Base-by-base conservation (phyloP, 2,329 filamentous ascomycete genomes). In the Neophaeococcomyces mojaviensis region DNA sequence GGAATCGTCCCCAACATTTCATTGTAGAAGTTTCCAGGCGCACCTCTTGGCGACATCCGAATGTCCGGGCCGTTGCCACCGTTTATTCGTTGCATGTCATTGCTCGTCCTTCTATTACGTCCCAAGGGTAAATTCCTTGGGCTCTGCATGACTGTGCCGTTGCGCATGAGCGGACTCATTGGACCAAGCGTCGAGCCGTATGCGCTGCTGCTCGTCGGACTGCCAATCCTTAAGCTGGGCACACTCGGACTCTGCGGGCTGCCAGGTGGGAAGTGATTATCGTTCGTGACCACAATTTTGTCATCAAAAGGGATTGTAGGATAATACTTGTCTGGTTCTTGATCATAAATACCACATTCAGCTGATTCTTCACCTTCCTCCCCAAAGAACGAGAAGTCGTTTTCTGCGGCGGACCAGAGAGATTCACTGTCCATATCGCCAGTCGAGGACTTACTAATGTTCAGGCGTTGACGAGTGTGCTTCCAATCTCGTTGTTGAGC, bases 321-420 rank as follows among this genome's bases (percentile, higher is more conserved):
- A 39, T 72, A 62, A 41, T 64, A 65, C 44, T 66, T 67, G 2
- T 65, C 65, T 4, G 65, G 63, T 26, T 73, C 70, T 43, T 64
- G 60, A 19, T 65, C 64, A 12, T 71, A 71, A 12, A 75, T 64
- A 9, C 72, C 66, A 49, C 74, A 76, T 54, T 79, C 77, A 7
- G 44, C 56, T 28, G 52, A 47, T 38, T 57, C 54, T 46, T 56
- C 56, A 10, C 56, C 56, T 38, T 74, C 74, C 32, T 77, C 74
- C 1, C 67, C 71, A 48, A 82, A 82, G 60, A 79, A 79, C 22
- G 74, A 77, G 51, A 81, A 82, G 55, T 82, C 78, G 42, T 74
- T 67, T 46, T 70, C 66, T 3, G 77, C 76, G 7, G 77, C 77
- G 40, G 71, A 67, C 78, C 77, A 81, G 9, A 81, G 67, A 3